phyloP scores from a whole-genome alignment of 305 asterid species.

The Fraxinus paxiana region DNA sequence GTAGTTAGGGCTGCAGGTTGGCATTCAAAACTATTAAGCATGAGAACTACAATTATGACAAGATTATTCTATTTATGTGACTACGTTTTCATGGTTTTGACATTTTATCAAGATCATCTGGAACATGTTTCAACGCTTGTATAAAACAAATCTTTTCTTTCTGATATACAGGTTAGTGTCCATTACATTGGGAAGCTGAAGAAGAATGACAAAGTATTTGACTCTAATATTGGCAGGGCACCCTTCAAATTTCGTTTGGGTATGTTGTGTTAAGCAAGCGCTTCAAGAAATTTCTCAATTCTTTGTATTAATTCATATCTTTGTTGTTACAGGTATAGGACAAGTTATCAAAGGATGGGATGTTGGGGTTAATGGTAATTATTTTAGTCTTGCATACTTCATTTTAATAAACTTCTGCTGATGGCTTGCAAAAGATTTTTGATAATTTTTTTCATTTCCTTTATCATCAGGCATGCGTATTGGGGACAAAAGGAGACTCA shows the following conservation, averaged over 20 bases:
- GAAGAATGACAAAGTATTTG: slow-evolving; percentile 66
- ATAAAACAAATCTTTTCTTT: slow-evolving; percentile 8
- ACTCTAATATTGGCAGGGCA: slow-evolving; percentile 67
- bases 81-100: background rate
- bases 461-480: slow-evolving; percentile 73
- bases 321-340: slow-evolving; percentile 65
- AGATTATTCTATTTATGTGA: background rate
- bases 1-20: background rate
- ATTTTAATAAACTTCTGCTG: background rate
- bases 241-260: slow-evolving; percentile 88
- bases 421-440: background rate
- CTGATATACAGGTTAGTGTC: slow-evolving; percentile 58
- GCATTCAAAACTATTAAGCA: background rate
- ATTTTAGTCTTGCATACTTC: background rate
- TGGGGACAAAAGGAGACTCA: slow-evolving; percentile 65
- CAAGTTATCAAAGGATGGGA: slow-evolving; percentile 97
- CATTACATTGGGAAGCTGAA: slow-evolving; percentile 74
- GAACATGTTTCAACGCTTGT: background rate
- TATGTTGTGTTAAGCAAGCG: slow-evolving; percentile 25
- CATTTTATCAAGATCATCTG: background rate
- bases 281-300: background rate
- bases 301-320: slow-evolving; percentile 17
- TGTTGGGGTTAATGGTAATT: slow-evolving; percentile 81
- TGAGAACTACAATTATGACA: background rate
- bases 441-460: slow-evolving; percentile 13